phyloP scores from a whole-genome alignment of 2,329 filamentous ascomycete genomes.

The Phaeosphaeriaceae sp. region DNA sequence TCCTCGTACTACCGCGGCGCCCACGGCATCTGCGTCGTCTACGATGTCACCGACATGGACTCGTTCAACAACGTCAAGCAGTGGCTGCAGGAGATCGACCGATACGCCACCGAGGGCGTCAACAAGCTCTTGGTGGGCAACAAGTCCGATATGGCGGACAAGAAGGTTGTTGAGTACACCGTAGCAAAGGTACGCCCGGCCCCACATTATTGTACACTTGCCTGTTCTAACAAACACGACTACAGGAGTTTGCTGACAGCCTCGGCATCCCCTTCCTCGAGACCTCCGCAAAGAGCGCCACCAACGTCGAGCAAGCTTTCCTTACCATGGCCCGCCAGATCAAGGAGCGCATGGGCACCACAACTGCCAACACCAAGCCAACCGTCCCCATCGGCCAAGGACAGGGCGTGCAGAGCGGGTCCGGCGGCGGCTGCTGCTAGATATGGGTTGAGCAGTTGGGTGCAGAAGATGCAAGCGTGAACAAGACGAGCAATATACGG shows the following conservation, averaged over 20 bases:
- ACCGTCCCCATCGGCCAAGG: conserved; percentile 95
- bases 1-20: conserved; percentile 99
- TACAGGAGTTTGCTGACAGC: conserved; percentile 96
- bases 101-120: conserved; percentile 98
- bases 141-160: conserved; percentile 99
- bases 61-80: conserved; percentile 99
- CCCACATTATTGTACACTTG: background rate
- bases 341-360: conserved; percentile 99
- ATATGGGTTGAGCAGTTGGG: conserved; percentile 28
- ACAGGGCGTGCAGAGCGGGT: conserved; percentile 88
- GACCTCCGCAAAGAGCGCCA: conserved; percentile 99
- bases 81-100: conserved; percentile 99
- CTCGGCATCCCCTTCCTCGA: conserved; percentile 99
- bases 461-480: conserved; percentile 18
- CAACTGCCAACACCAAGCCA: conserved; percentile 97
- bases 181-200: conserved; percentile 84
- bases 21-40: conserved; percentile 99
- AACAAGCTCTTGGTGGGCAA: conserved; percentile 99
- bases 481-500: conserved; percentile 29
- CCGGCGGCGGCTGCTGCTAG: conserved; percentile 91
- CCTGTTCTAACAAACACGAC: conserved; percentile 19
- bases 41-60: conserved; percentile 99
- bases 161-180: conserved; percentile 99
- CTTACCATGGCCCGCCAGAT: conserved; percentile 99
- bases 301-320: conserved; percentile 99